A percentile compares a stretch with the other conserved stretches of the same genome.
Evolutionary conservation across 176 grass and related monocot species (phyloP).

Genomic region (Oryza meridionalis): DNA sequence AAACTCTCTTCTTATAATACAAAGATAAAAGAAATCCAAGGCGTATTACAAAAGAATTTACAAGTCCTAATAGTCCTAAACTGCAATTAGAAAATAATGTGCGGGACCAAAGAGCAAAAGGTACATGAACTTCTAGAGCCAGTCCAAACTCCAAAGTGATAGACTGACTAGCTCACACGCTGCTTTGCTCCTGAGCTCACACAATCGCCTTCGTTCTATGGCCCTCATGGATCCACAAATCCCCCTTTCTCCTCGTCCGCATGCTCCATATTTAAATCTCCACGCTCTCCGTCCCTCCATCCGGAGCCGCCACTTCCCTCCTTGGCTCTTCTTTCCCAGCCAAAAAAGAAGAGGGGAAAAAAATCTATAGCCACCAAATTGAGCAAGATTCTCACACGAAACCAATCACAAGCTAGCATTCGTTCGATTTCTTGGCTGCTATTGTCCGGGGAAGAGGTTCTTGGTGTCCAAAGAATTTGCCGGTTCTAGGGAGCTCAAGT

Average conservation of each 20-base stretch:
- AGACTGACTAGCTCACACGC: neutral
- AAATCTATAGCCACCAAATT: constrained; percentile 19
- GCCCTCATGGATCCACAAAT: constrained; percentile 43
- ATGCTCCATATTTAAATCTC: constrained; percentile 46
- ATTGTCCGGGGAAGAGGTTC: neutral
- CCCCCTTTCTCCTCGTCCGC: constrained; percentile 40
- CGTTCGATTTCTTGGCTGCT: neutral
- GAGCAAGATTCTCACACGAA: constrained; percentile 30
- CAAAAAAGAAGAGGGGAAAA: neutral
- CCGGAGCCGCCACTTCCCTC: neutral
- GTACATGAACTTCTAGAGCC: neutral
- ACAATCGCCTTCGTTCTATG: constrained; percentile 29
- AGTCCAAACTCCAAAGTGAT: neutral
- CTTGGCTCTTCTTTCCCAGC: neutral
- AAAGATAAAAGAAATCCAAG: too few relatives aligned
- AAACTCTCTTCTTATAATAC: too few relatives aligned
- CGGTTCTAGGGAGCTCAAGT: constrained; percentile 18
- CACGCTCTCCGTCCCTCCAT: constrained; percentile 20
- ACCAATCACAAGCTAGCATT: constrained; percentile 27
- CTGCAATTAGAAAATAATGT: neutral
- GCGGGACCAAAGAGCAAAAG: neutral
- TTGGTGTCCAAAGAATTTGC: constrained; percentile 14
- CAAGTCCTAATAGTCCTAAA: too few relatives aligned
- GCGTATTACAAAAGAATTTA: too few relatives aligned
- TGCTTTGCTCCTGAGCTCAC: neutral